These are phyloP conservation scores for Claviceps digitariae DNA, from an alignment of 2,329 filamentous ascomycete genomes.

Conservation along the genomic window DNA sequence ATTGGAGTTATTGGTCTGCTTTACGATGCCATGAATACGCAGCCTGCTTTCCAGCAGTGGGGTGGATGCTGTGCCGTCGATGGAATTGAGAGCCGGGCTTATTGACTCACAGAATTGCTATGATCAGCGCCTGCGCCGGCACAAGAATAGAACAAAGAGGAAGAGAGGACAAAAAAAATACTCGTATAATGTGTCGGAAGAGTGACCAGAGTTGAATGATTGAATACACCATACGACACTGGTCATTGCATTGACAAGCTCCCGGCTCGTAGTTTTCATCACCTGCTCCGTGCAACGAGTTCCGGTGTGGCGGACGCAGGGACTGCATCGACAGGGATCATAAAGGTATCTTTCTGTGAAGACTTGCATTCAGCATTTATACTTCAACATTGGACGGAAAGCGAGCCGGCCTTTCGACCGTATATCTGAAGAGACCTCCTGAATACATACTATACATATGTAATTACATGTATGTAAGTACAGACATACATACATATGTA, in stretches of 20 bases:
- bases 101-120: no score
- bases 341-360: not conserved
- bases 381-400: not conserved
- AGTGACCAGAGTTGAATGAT: no score
- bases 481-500: not conserved
- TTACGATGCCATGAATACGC: no score
- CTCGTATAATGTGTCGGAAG: no score
- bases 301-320: constrained; percentile 2
- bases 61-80: no score
- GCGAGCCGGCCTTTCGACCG: not conserved
- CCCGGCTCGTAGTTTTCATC: not conserved
- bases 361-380: not conserved
- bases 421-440: not conserved
- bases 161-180: no score
- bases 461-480: no score
- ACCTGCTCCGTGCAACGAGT: not conserved
- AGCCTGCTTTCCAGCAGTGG: no score
- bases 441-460: not conserved
- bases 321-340: not conserved
- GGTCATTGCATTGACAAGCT: not conserved
- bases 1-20: no score
- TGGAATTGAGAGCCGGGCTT: no score
- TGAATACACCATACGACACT: not conserved
- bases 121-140: no score
- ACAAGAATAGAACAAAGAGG: no score